Conservation (phyloP, 2,329 filamentous ascomycete species). For the Chaetomium sp. region DNA sequence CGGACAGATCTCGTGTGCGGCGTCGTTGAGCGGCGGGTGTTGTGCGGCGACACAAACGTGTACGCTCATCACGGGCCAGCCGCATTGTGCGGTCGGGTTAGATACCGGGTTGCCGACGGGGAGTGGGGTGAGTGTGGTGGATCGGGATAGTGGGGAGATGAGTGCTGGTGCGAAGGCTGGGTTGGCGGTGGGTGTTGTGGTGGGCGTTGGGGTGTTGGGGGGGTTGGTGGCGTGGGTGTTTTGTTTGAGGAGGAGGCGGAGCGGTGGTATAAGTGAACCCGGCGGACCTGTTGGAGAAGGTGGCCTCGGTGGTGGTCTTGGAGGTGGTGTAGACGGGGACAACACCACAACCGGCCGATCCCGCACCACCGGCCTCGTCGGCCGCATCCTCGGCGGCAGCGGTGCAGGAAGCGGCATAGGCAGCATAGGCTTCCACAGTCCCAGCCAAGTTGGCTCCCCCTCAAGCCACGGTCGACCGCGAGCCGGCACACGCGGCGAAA, state of each 20-base stretch:
- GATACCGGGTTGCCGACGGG: constrained; percentile 8
- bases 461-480: constrained; percentile 18
- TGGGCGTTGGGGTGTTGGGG: constrained; percentile 37
- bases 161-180: constrained; percentile 49
- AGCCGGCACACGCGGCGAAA: constrained; percentile 8
- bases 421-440: neutral
- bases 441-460: constrained; percentile 7
- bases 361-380: constrained; percentile 18
- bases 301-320: too few relatives aligned
- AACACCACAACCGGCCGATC: too few relatives aligned
- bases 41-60: constrained; percentile 42
- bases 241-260: constrained; percentile 37
- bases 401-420: constrained; percentile 6
- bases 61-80: constrained; percentile 31
- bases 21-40: constrained; percentile 42
- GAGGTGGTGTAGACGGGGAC: too few relatives aligned
- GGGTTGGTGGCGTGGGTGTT: constrained; percentile 43
- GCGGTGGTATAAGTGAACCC: constrained; percentile 21
- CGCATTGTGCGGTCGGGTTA: constrained; percentile 35
- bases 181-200: constrained; percentile 47
- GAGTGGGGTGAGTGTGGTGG: constrained; percentile 18
- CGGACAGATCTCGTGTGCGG: constrained; percentile 40
- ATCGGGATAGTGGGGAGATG: constrained; percentile 25
- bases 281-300: too few relatives aligned
- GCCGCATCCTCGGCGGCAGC: constrained; percentile 17